Evolutionary conservation across 176 grass and related monocot species (phyloP).

Genomic region (Aegilops umbellulata): DNA sequence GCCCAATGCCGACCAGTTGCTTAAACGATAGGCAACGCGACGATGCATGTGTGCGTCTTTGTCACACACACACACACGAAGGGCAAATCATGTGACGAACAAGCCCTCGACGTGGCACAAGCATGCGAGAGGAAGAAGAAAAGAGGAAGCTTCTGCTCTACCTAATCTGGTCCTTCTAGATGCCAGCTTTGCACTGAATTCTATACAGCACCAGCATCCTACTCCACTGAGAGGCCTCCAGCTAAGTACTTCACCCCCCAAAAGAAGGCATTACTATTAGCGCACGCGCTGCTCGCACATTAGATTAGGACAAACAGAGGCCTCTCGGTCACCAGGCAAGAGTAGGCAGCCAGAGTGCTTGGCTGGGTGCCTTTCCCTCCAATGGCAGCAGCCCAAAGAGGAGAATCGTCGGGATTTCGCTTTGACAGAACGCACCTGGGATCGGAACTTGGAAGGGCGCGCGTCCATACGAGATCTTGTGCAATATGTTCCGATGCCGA

Average conservation of each 20-base stretch:
- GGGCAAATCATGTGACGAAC: no score
- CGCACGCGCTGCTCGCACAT: background rate
- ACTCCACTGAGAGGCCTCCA: background rate
- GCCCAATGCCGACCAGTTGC: no score
- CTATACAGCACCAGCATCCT: background rate
- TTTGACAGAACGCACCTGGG: background rate
- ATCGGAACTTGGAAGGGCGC: background rate
- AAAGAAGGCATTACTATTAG: background rate
- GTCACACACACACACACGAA: no score
- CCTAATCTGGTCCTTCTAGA: constrained; percentile 22
- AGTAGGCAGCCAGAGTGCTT: background rate
- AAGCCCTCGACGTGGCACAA: no score
- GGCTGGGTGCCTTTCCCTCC: background rate
- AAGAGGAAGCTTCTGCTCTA: background rate
- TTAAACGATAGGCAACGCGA: no score
- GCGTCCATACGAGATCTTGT: background rate
- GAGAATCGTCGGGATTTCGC: constrained; percentile 16
- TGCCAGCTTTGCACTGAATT: background rate
- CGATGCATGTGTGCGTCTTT: no score
- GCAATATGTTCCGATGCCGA: constrained; percentile 21
- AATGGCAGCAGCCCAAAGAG: background rate
- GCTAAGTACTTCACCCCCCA: background rate
- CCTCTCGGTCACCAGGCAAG: no score
- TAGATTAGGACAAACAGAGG: background rate
- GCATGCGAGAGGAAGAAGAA: no score